These are phyloP conservation scores for Mycena kentingensis DNA, from an alignment of 768 basidiomycete genomes.

Conservation along the genomic window DNA sequence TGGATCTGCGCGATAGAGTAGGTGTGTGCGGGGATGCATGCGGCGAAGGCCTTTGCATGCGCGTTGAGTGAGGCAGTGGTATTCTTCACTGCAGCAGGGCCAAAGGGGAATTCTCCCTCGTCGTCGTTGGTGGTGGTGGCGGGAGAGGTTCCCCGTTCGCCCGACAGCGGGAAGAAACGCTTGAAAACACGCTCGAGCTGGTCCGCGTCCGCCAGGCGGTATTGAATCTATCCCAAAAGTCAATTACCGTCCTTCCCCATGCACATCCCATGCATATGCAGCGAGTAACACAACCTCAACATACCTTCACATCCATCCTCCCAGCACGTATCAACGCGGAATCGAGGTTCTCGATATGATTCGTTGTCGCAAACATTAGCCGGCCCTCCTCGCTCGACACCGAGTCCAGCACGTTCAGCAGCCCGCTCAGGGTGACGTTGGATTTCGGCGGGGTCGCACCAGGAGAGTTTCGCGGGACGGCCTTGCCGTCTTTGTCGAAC, in stretches of 20 bases:
- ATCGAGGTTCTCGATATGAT: constrained; percentile 19
- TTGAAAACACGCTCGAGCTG: constrained; percentile 15
- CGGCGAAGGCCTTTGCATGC: constrained; percentile 5
- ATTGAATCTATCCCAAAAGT: constrained; percentile 9
- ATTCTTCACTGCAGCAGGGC: not conserved
- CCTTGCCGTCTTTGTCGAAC: constrained; percentile 13
- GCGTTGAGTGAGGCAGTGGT: not conserved
- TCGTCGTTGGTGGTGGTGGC: not conserved
- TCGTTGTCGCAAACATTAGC: constrained; percentile 21
- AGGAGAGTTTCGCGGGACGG: not conserved
- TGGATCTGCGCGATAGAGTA: constrained; percentile 13
- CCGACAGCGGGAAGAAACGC: constrained; percentile 7
- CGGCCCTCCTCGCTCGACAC: constrained; percentile 33
- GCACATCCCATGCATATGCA: not conserved
- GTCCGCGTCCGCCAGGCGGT: constrained; percentile 5
- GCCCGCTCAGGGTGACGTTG: constrained; percentile 32
- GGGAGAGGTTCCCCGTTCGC: not conserved
- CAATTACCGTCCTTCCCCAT: not conserved
- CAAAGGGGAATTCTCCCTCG: not conserved
- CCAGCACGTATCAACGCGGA: constrained; percentile 15
- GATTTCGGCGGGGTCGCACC: not conserved
- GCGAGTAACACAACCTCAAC: not conserved
- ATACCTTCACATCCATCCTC: constrained; percentile 19
- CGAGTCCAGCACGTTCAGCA: constrained; percentile 36
- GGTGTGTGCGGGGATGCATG: not conserved